These are phyloP conservation scores for Lithospermum erythrorhizon DNA, from an alignment of 257 asterid species.

Conservation along the genomic window DNA sequence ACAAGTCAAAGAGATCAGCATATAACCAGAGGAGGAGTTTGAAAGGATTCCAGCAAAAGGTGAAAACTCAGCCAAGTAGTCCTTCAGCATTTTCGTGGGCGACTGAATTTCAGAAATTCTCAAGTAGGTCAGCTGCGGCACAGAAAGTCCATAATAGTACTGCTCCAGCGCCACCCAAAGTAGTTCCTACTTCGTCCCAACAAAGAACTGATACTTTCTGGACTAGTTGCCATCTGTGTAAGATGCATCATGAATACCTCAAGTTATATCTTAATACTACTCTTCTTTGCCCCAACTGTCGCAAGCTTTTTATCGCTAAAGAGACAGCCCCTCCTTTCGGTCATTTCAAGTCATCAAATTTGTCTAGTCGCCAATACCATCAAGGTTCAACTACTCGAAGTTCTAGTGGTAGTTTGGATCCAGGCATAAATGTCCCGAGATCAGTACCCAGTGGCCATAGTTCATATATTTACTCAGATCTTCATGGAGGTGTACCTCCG, in stretches of 20 bases:
- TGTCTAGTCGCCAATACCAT: constrained; percentile 15
- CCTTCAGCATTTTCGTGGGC: constrained; percentile 27
- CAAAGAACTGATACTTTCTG: constrained; percentile 39
- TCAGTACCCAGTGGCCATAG: neutral
- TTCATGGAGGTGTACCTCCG: neutral
- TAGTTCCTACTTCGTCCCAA: constrained; percentile 24
- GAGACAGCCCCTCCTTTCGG: constrained; percentile 36
- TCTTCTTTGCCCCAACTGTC: constrained; percentile 45
- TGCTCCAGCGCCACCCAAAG: constrained; percentile 14
- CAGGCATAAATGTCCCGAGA: neutral
- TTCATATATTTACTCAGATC: neutral
- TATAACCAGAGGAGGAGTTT: constrained; percentile 40
- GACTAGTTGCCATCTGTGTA: constrained; percentile 45
- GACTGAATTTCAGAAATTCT: constrained; percentile 26
- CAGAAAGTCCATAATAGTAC: constrained; percentile 18
- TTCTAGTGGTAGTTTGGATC: neutral
- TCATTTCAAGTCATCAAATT: constrained; percentile 14
- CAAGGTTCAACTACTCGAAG: constrained; percentile 13
- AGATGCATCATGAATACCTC: constrained; percentile 43
- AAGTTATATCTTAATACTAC: constrained; percentile 33
- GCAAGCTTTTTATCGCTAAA: constrained; percentile 27
- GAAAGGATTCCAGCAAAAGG: constrained; percentile 26
- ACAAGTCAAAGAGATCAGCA: constrained; percentile 29
- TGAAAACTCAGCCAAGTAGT: constrained; percentile 21
- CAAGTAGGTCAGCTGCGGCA: constrained; percentile 15